Conservation (phyloP, 2,329 filamentous ascomycete genomes). For the Fusarium sp. region DNA sequence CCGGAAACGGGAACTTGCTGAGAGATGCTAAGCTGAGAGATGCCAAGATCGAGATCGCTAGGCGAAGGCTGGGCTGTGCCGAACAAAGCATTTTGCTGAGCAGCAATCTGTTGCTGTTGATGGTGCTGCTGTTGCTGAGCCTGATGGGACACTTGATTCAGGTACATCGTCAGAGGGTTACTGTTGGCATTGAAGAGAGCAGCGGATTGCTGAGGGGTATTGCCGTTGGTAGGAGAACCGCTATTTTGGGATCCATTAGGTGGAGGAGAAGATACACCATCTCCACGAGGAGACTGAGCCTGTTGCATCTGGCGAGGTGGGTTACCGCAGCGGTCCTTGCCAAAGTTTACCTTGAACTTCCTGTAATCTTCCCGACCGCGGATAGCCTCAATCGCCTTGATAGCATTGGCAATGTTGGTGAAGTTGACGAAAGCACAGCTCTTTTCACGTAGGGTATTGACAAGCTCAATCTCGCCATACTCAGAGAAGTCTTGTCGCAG, state of each 20-base stretch:
- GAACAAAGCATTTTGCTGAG: constrained; percentile 85
- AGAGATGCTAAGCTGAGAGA: constrained; percentile 69
- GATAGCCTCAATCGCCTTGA: constrained; percentile 98
- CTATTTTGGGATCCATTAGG: constrained; percentile 70
- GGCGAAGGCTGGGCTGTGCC: constrained; percentile 73
- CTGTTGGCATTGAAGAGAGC: constrained; percentile 82
- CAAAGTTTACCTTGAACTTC: constrained; percentile 99
- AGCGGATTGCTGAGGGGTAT: constrained; percentile 72
- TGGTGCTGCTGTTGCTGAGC: constrained; percentile 80
- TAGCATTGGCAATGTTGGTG: constrained; percentile 99
- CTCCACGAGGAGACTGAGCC: constrained; percentile 73
- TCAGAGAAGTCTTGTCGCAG: constrained; percentile 96
- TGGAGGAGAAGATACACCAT: constrained; percentile 67
- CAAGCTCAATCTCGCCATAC: constrained; percentile 96
- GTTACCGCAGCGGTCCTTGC: constrained; percentile 98
- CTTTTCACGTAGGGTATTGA: constrained; percentile 97
- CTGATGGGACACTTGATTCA: constrained; percentile 82
- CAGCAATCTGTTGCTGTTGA: constrained; percentile 75
- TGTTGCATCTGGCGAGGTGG: constrained; percentile 86
- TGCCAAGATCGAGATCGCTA: constrained; percentile 67
- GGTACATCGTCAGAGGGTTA: constrained; percentile 93
- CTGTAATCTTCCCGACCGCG: constrained; percentile 95
- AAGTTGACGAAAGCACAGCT: constrained; percentile 99
- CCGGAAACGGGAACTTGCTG: constrained; percentile 69
- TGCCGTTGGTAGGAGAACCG: constrained; percentile 64